Evolutionary conservation across 306 rosid species (phyloP), one percentile per base, ranked within the genome.

Genomic region (Rosa lucieae): DNA sequence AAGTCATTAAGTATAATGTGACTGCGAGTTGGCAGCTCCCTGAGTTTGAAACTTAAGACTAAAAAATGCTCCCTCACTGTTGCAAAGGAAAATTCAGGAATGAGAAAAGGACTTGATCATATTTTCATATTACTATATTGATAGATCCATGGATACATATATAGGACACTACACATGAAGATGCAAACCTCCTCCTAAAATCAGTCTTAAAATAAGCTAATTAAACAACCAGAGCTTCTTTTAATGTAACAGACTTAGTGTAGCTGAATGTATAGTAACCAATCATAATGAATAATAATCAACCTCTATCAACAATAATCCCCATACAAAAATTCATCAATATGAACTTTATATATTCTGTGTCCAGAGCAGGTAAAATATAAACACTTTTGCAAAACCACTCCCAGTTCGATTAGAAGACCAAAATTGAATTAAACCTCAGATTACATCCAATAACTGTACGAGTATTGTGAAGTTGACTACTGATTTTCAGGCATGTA

Each of bases 401-500:
- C 15, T 67, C 26, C 26, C 47, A 17, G 23, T 32, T 37, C 8
- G 71, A 5, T 67, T 39, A 35, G 47, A 67, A 67, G 15, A 37
- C 71, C 48, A 67, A 37, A 67, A 26, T 29, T 32, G 1, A 11
- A 26, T 61, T 12, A 63, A 63, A 63, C 68, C 37, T 0, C 67
- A 56, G 63, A 56, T 8, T 61, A 61, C 1, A 61, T 23, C 35
- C 37, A 61, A 61, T 61, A 61, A 23, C 32, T n/a, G 29, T n/a
- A 20, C 0, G 1, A 20, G 18, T 23, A 65, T 32, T 35, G 10
- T 65, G 10, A 67, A 15, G 48, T 67, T 67, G 13, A 17, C 26
- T 17, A 67, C 46, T 12, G 59, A 40, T 32, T 78, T 67, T 80
- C 40, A 44, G 72, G 47, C 51, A 67, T 17, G 48, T 20, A 40